Base-by-base conservation (phyloP, 2,329 filamentous ascomycete species). In the Fusarium sp. region DNA sequence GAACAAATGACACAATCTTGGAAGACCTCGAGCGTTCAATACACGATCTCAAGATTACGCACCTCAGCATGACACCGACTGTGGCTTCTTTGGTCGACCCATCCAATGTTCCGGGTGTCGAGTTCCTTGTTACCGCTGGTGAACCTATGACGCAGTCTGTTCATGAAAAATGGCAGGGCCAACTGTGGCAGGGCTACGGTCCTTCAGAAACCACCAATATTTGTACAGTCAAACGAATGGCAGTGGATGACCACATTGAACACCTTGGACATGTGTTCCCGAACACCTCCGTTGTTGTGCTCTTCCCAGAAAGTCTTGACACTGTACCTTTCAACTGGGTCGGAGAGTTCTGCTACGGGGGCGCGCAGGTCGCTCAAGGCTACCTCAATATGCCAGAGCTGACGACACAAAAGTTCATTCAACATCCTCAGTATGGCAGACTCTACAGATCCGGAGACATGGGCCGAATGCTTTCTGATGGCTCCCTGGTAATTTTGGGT, bases 161-260 rank as follows among this genome's bases (percentile, higher is more conserved):
- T 0, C 88, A 91, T 40, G 82, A 86, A 2, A 84, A 84, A 34
- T 97, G 95, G 95, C 85, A 84, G 1, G 84, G 81, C 39, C 86
- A 90, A 15, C 82, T 97, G 0, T 94, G 90, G 76, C 91, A 96
- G 81, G 94, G 88, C 0, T 97, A 97, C 67, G 93, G 93, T 0
- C 93, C 94, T 0, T 93, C 92, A 1, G 94, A 97, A 78, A 94
- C 92, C 0, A 97, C 93, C 2, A 97, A 97, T 69, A 94, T 97
- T 20, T 97, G 93, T 79, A 94, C 92, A 0, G 86, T 95, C 10
- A 90, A 90, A 63, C 83, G 86, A 39, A 89, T 95, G 76, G 78
- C 81, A 0, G 69, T 72, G 0, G 79, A 82, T 1, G 88, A 94
- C 72, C 80, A 86, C 20, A 87, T 92, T 51, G 90, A 90, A 64